Evolutionary conservation across 768 basidiomycete species (phyloP), one percentile per base, ranked within the genome.

Genomic region (Trametopsis cervina): DNA sequence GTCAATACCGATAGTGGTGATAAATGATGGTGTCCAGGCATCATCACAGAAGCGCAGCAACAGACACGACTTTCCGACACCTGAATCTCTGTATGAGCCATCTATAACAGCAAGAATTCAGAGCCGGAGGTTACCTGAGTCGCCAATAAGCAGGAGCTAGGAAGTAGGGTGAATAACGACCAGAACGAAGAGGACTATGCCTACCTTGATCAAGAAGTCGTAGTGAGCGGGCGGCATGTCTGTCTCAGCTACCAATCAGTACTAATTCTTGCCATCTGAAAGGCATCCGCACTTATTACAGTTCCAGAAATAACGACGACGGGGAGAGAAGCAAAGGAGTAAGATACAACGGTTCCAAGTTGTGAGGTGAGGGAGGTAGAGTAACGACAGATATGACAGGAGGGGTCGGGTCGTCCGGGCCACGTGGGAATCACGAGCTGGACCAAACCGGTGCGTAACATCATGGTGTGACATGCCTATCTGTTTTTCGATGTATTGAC

Each of bases 1-100:
- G 80, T 96, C 93, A 57, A 97, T 94, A 50, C 95, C 96, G 66
- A 99, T 99, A 49, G 96, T 99, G 49, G 94, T 97, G 70, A 97
- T 98, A 75, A 97, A 98, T 38, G 89, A 93, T 41, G 94, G 94
- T 26, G 96, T 98, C 93, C 94, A 99, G 54, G 94, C 89, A 69
- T 99, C 96, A 73, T 98, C 96, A 65, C 93, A 97, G 81, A 99
- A 99, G 55, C 92, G 86, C 52, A 92, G 78, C 44, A 93, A 75
- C n/a, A 93, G 76, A 71, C 89, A 92, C 22, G 94, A 98, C 76
- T 99, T 94, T 54, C 95, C 92, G 59, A 96, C 94, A 69, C 92
- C 92, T 84, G 57, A 41, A 35, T 11, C 57, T 51, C 23, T 53
- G 50, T 53, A 20, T 44, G n/a, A 24, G n/a, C 35, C n/a, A n/a